Conservation (phyloP, 2,329 filamentous ascomycete genomes). For the Talaromyces marneffei region DNA sequence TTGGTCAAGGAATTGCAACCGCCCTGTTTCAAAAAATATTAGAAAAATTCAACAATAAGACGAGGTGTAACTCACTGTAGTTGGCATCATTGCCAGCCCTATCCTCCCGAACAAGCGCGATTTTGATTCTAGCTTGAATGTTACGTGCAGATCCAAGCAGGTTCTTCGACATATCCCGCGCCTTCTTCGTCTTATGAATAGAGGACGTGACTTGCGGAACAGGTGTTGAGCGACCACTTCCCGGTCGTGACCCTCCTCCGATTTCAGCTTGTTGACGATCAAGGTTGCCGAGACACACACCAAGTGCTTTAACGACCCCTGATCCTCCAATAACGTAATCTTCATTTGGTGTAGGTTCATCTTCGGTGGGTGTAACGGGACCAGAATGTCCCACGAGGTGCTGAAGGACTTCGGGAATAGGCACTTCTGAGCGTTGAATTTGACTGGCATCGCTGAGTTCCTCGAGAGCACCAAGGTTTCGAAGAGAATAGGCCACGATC, state of each 20-base stretch:
- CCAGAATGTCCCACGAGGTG: slow-evolving; percentile 74
- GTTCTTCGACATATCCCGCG: slow-evolving; percentile 90
- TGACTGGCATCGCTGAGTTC: slow-evolving; percentile 42
- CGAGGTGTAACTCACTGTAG: slow-evolving; percentile 57
- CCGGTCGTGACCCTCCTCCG: slow-evolving; percentile 33
- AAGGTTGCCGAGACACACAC: slow-evolving; percentile 81
- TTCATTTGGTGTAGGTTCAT: slow-evolving; percentile 71
- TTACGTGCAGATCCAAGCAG: slow-evolving; percentile 81
- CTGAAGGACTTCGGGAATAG: slow-evolving; percentile 76
- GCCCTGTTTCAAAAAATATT: slow-evolving; percentile 46
- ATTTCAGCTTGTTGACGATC: slow-evolving; percentile 46
- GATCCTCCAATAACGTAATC: slow-evolving; percentile 96
- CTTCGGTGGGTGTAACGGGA: slow-evolving; percentile 48
- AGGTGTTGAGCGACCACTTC: slow-evolving; percentile 51
- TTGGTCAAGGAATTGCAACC: slow-evolving; percentile 77
- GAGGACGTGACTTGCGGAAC: slow-evolving; percentile 46
- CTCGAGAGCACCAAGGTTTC: slow-evolving; percentile 74
- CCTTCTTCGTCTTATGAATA: slow-evolving; percentile 54
- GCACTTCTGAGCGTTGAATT: slow-evolving; percentile 46
- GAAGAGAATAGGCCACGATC: slow-evolving; percentile 87
- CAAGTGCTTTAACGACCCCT: slow-evolving; percentile 87
- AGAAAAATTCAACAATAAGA: slow-evolving; percentile 17
- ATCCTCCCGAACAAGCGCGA: slow-evolving; percentile 71
- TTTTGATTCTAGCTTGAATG: slow-evolving; percentile 76
- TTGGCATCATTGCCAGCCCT: slow-evolving; percentile 65